Percentiles rank a stretch among this genome's conserved stretches.
phyloP scores from a whole-genome alignment of 495 filamentous ascomycete species.

The Aspergillus indologenus region DNA sequence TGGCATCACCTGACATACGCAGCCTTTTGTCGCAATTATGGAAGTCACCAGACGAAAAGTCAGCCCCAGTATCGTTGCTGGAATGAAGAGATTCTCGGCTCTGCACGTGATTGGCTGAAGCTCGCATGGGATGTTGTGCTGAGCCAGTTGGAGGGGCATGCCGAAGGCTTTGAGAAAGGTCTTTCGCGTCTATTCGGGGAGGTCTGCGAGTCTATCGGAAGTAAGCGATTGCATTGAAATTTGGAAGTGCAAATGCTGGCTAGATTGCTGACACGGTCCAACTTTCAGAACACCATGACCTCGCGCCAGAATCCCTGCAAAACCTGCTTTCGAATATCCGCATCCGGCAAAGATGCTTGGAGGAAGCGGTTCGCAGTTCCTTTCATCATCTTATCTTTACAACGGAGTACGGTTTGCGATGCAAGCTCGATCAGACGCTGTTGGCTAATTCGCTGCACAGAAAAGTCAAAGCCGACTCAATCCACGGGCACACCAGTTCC shows the following conservation, averaged over 20 bases:
- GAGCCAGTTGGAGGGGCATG: background rate
- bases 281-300: slow-evolving; percentile 8
- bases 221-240: slow-evolving; percentile 6
- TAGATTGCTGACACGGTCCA: background rate
- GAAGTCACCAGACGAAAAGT: slow-evolving; percentile 11
- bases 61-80: slow-evolving; percentile 20
- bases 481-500: slow-evolving; percentile 20
- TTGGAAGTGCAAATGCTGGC: too few relatives aligned
- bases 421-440: background rate
- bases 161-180: background rate
- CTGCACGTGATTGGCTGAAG: background rate
- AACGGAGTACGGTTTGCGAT: slow-evolving; percentile 10
- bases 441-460: slow-evolving; percentile 3
- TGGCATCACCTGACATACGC: slow-evolving; percentile 24
- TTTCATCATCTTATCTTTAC: slow-evolving; percentile 4
- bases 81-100: slow-evolving; percentile 23
- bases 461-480: slow-evolving; percentile 13
- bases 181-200: background rate
- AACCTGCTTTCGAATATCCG: slow-evolving; percentile 15
- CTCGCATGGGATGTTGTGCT: slow-evolving; percentile 7
- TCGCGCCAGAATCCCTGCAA: slow-evolving; percentile 15
- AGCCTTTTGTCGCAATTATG: slow-evolving; percentile 28
- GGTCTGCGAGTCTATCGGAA: slow-evolving; percentile 10
- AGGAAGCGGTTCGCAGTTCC: slow-evolving; percentile 3
- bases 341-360: slow-evolving; percentile 12